Conservation (phyloP, 352 stramenopile genomes). For the Globisporangium solare region DNA sequence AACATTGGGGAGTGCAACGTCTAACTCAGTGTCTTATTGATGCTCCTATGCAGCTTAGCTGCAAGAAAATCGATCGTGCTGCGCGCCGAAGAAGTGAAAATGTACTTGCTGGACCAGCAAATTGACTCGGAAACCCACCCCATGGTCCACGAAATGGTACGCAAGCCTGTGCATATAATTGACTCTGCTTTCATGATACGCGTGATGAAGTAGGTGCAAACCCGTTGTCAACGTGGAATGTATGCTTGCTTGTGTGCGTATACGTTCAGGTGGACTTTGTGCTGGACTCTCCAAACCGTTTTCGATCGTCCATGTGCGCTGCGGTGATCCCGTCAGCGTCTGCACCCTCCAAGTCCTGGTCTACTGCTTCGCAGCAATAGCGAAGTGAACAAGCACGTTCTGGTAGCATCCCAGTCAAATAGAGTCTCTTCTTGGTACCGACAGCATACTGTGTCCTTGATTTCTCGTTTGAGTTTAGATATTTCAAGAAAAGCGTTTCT, state of each 20-base stretch:
- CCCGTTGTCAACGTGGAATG: background rate
- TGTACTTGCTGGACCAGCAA: constrained; percentile 40
- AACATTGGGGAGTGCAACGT: background rate
- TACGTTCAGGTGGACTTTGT: constrained; percentile 64
- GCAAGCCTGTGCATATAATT: background rate
- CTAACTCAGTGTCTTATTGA: constrained; percentile 4
- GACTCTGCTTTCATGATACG: too few relatives aligned
- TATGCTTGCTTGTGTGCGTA: background rate
- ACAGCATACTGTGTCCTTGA: background rate
- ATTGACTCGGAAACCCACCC: constrained; percentile 26
- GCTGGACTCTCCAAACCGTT: constrained; percentile 38
- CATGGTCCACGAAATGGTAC: constrained; percentile 60
- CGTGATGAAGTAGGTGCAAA: background rate
- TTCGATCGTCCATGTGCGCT: constrained; percentile 62
- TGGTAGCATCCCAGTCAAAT: background rate
- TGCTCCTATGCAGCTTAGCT: constrained; percentile 30
- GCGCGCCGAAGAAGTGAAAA: constrained; percentile 49
- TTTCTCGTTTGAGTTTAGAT: background rate
- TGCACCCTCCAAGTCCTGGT: background rate
- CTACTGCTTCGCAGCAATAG: too few relatives aligned
- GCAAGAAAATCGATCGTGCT: constrained; percentile 46
- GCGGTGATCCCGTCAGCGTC: constrained; percentile 24
- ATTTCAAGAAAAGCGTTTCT: background rate
- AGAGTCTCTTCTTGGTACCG: background rate
- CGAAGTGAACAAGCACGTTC: background rate